phyloP scores from a whole-genome alignment of 495 filamentous ascomycete genomes.

The Daldinia concentrica region DNA sequence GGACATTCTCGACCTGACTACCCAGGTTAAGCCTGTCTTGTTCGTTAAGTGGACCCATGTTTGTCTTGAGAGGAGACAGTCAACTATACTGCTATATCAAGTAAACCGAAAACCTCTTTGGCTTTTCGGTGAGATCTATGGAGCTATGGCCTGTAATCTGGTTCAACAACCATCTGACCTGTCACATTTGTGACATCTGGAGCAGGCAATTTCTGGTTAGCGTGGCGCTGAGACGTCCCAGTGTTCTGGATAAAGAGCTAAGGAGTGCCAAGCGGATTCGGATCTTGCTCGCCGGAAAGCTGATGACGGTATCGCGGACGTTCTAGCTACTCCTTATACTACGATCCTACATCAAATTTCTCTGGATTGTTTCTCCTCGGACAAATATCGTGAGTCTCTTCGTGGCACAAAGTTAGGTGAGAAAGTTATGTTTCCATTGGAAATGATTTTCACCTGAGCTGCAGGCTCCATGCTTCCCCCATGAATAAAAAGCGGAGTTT shows the following conservation, averaged over 20 bases:
- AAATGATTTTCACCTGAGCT: constrained; percentile 27
- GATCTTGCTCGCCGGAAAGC: constrained; percentile 32
- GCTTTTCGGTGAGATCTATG: constrained; percentile 33
- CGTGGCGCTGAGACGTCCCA: constrained; percentile 40
- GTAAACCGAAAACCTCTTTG: constrained; percentile 31
- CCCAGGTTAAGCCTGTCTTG: constrained; percentile 21
- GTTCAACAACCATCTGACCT: constrained; percentile 33
- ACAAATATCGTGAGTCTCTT: background rate
- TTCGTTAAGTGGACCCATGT: constrained; percentile 17
- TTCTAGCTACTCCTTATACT: constrained; percentile 5
- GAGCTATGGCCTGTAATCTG: constrained; percentile 27
- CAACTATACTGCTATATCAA: constrained; percentile 11
- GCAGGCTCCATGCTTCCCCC: constrained; percentile 19
- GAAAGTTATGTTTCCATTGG: constrained; percentile 8
- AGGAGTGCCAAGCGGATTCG: constrained; percentile 36
- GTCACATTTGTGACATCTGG: constrained; percentile 34
- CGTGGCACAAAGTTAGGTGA: constrained; percentile 2
- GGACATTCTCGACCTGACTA: constrained; percentile 32
- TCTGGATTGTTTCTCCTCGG: background rate
- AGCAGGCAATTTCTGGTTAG: constrained; percentile 30
- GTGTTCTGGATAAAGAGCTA: constrained; percentile 42
- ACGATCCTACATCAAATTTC: background rate
- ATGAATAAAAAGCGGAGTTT: constrained; percentile 23
- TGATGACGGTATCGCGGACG: constrained; percentile 17
- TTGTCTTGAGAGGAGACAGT: constrained; percentile 17